Evolutionary conservation across 352 stramenopile species (phyloP), one percentile per base, ranked within the genome.

Genomic region (Phytophthora capsici): DNA sequence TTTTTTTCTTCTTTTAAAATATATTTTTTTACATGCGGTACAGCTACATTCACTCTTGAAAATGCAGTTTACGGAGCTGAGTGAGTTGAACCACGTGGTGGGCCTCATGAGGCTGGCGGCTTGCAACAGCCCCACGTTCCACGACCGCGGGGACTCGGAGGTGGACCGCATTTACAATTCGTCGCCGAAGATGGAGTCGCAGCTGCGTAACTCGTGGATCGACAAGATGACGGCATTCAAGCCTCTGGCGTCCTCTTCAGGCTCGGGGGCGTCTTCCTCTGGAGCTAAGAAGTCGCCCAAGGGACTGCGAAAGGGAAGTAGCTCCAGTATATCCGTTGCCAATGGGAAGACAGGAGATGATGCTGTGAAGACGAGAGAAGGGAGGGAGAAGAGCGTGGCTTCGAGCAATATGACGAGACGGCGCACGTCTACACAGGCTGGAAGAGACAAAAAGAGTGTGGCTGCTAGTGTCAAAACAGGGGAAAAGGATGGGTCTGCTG

Each of bases 11-110:
- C n/a, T n/a, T n/a, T n/a, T n/a, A n/a, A n/a, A n/a, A n/a, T n/a
- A n/a, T n/a, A n/a, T n/a, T n/a, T n/a, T n/a, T n/a, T n/a, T n/a
- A n/a, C n/a, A n/a, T 34, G 28, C 28, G 28, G 28, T 8, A 34
- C 28, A 34, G 28, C 28, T 14, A 49, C 25, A 32, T 19, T 47
- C 43, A 26, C 20, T 32, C 25, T 34, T 34, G 46, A 40, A 41
- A 20, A 96, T 96, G 88, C 88, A 96, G 86, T 93, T 96, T 57
- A 94, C 88, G 19, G 88, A 96, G 77, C 73, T 94, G 43, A 96
- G 88, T 55, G 88, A 96, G 70, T 71, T 96, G 4, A 92, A 90
- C 71, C 79, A 89, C 59, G 72, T 94, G 44, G 88, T 96, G 43
- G 82, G 78, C 12, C 82, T 96, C 61, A 90, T 94, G 86, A 83